These are phyloP conservation scores for Catharanthus roseus DNA, from an alignment of 257 asterid species.

Conservation along the genomic window DNA sequence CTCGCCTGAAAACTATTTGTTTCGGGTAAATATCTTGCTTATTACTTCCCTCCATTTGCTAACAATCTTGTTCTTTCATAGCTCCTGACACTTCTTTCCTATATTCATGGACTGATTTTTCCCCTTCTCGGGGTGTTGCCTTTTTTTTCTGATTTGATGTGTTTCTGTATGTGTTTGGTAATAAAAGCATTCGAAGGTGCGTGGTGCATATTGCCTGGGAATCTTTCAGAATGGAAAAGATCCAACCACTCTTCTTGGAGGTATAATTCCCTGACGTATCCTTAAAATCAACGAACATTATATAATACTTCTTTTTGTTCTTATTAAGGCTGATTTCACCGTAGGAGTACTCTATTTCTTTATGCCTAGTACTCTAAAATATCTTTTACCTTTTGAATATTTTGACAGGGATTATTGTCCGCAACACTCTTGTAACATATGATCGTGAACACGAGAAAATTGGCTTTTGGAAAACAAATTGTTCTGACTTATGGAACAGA, in stretches of 20 bases:
- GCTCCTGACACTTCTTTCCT: background rate
- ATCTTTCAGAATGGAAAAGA: constrained; percentile 97
- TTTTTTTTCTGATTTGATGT: background rate
- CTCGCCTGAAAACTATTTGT: constrained; percentile 92
- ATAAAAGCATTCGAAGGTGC: constrained; percentile 87
- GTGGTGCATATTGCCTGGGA: constrained; percentile 95
- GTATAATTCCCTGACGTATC: constrained; percentile 25
- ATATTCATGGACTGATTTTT: constrained; percentile 4
- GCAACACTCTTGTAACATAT: constrained; percentile 92
- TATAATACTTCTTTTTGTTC: background rate
- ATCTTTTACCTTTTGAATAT: background rate
- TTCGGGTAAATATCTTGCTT: constrained; percentile 50
- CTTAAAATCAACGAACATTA: background rate
- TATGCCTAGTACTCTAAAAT: background rate
- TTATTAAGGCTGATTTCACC: background rate
- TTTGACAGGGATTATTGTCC: constrained; percentile 77
- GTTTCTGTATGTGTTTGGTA: background rate
- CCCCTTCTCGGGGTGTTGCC: background rate
- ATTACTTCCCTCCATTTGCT: background rate
- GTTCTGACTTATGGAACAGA: constrained; percentile 91
- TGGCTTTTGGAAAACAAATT: constrained; percentile 97
- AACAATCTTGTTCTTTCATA: background rate
- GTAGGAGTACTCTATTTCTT: constrained; percentile 5
- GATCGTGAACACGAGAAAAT: constrained; percentile 87
- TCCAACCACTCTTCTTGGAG: constrained; percentile 97